Percentiles rank a stretch among this genome's conserved stretches.
Evolutionary conservation across 441 rosid species (phyloP).

Genomic region (Populus hybrid): DNA sequence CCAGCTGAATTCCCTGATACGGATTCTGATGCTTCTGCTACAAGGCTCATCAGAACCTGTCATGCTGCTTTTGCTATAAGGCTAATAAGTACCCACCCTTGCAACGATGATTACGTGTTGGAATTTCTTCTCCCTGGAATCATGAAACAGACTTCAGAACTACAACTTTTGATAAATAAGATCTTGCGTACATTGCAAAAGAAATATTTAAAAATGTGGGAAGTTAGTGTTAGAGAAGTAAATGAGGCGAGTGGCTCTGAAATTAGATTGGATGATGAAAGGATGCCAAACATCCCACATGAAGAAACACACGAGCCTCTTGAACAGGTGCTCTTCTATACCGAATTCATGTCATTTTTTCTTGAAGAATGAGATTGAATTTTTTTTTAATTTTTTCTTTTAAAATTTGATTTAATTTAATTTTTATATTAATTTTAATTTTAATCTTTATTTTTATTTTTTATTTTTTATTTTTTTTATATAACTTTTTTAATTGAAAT

Average conservation of each 20-base stretch:
- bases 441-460: too few species aligned
- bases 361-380: neutral
- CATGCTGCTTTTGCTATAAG: neutral
- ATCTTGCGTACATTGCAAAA: neutral
- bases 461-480: too few species aligned
- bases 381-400: too few species aligned
- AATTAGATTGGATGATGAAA: neutral
- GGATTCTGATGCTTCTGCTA: neutral
- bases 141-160: neutral
- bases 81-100: neutral
- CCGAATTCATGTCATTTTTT: neutral
- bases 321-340: neutral
- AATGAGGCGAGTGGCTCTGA: neutral
- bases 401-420: too few species aligned
- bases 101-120: neutral
- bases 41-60: neutral
- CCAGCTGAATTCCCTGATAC: neutral
- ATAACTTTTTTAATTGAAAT: too few species aligned
- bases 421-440: too few species aligned
- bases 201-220: neutral
- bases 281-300: neutral
- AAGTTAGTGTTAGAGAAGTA: fast-evolving
- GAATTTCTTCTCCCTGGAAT: neutral
- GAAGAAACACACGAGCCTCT: neutral
- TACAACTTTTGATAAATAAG: neutral